Evolutionary conservation across 2,329 filamentous ascomycete genomes (phyloP).

Genomic region (Zarea fungicola): DNA sequence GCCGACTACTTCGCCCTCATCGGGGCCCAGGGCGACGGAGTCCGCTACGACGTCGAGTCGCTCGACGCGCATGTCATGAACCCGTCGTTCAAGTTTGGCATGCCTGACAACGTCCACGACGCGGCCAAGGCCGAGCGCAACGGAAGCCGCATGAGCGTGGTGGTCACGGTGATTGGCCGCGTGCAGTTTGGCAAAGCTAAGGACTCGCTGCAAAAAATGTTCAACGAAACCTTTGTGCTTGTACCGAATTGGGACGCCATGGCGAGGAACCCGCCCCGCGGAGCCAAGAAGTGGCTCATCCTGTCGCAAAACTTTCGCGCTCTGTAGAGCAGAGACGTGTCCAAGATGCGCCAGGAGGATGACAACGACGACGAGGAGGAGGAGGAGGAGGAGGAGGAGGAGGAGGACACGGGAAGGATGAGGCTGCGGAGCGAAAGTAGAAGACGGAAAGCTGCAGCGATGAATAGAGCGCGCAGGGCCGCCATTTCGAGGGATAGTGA

Average conservation of each 20-base stretch:
- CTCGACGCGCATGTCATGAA: slow-evolving; percentile 77
- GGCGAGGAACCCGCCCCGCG: slow-evolving; percentile 47
- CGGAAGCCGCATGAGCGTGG: slow-evolving; percentile 60
- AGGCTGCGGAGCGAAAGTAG: too few relatives aligned
- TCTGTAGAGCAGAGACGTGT: slow-evolving; percentile 33
- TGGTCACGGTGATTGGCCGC: slow-evolving; percentile 68
- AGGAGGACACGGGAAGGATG: too few relatives aligned
- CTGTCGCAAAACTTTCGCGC: slow-evolving; percentile 68
- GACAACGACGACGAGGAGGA: too few relatives aligned
- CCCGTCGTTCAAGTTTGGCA: slow-evolving; percentile 54
- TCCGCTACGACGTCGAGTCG: slow-evolving; percentile 68
- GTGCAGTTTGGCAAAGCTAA: slow-evolving; percentile 63
- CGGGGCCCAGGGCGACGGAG: slow-evolving; percentile 51
- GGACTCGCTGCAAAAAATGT: slow-evolving; percentile 59
- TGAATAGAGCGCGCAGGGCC: too few relatives aligned
- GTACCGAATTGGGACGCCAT: slow-evolving; percentile 67
- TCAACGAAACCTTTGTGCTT: slow-evolving; percentile 76
- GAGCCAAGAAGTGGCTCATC: slow-evolving; percentile 57
- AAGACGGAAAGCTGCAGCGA: too few relatives aligned
- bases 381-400: too few relatives aligned
- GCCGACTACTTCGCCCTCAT: slow-evolving; percentile 64
- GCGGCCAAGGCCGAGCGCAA: slow-evolving; percentile 41
- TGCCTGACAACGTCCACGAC: slow-evolving; percentile 40
- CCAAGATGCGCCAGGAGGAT: too few relatives aligned
- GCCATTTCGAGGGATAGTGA: too few relatives aligned